phyloP scores from a whole-genome alignment of 768 basidiomycete genomes.

The Lyophyllum decastes region DNA sequence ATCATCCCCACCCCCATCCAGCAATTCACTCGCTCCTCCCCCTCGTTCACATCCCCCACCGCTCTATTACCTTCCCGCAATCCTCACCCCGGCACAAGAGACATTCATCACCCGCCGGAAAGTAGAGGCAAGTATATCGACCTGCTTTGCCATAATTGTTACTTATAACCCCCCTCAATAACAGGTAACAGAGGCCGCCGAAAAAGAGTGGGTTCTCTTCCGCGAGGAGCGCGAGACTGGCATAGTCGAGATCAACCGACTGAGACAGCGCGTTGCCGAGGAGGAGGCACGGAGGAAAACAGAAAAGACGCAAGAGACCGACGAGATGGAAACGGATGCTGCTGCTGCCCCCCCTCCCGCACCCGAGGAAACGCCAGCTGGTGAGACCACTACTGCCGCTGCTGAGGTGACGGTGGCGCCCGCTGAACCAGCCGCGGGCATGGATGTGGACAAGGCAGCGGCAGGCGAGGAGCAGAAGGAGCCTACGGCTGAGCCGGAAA shows the following conservation, averaged over 20 bases:
- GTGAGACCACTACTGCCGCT: neutral
- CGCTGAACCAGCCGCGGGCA: constrained; percentile 26
- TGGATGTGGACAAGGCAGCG: constrained; percentile 39
- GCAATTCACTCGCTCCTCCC: constrained; percentile 44
- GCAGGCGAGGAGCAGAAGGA: constrained; percentile 37
- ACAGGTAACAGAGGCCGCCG: constrained; percentile 62
- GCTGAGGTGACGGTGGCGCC: too few relatives aligned
- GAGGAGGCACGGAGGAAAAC: constrained; percentile 57
- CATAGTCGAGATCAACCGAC: constrained; percentile 59
- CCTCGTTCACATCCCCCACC: constrained; percentile 74
- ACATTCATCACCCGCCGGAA: constrained; percentile 63
- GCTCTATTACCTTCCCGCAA: constrained; percentile 73
- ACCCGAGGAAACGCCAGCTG: neutral
- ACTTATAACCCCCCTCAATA: constrained; percentile 6
- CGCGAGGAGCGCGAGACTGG: constrained; percentile 56
- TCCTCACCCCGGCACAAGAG: constrained; percentile 71
- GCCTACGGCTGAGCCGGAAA: constrained; percentile 37
- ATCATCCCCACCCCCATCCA: constrained; percentile 30
- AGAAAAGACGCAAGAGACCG: constrained; percentile 30
- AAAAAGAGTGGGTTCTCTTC: constrained; percentile 72
- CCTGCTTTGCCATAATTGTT: neutral
- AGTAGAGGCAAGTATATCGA: constrained; percentile 49
- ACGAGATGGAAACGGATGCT: constrained; percentile 39
- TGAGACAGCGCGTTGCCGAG: constrained; percentile 67
- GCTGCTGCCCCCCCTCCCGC: constrained; percentile 16